Evolutionary conservation across 2,329 filamentous ascomycete species (phyloP).

Genomic region (Neofusicoccum sp.): DNA sequence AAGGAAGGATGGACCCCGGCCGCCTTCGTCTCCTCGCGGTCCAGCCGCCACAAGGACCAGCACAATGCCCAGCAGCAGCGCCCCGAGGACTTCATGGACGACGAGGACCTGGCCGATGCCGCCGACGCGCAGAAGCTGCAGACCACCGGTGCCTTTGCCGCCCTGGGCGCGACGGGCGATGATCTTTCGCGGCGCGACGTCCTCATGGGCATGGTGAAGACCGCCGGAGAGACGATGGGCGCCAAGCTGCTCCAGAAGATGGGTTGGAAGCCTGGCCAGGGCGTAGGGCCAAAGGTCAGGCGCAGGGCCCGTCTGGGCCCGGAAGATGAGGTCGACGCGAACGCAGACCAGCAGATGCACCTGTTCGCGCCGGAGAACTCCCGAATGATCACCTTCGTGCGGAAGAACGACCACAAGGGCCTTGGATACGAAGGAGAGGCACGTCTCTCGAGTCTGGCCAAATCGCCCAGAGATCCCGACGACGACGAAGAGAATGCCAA

Average conservation of each 20-base stretch:
- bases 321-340: conserved; percentile 49
- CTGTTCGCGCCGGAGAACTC: conserved; percentile 86
- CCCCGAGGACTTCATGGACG: conserved; percentile 96
- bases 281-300: conserved; percentile 83
- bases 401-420: conserved; percentile 70
- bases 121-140: conserved; percentile 76
- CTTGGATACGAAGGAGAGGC: conserved; percentile 67
- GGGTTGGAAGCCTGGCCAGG: conserved; percentile 95
- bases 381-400: conserved; percentile 65
- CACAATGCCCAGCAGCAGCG: conserved; percentile 60
- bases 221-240: conserved; percentile 81
- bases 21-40: conserved; percentile 87
- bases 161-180: conserved; percentile 68
- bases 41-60: conserved; percentile 72
- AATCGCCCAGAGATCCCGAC: conserved; percentile 30
- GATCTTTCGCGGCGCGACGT: conserved; percentile 55
- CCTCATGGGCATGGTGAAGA: conserved; percentile 72
- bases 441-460: conserved; percentile 46
- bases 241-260: conserved; percentile 83
- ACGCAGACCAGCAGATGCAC: conserved; percentile 56
- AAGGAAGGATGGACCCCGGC: conserved; percentile 97
- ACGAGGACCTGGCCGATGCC: conserved; percentile 87
- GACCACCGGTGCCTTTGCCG: conserved; percentile 73
- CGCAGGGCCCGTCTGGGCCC: conserved; percentile 69
- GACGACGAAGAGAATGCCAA: conserved; percentile 32